Base-by-base conservation (phyloP, 495 filamentous ascomycete species). In the Darksidea phi region DNA sequence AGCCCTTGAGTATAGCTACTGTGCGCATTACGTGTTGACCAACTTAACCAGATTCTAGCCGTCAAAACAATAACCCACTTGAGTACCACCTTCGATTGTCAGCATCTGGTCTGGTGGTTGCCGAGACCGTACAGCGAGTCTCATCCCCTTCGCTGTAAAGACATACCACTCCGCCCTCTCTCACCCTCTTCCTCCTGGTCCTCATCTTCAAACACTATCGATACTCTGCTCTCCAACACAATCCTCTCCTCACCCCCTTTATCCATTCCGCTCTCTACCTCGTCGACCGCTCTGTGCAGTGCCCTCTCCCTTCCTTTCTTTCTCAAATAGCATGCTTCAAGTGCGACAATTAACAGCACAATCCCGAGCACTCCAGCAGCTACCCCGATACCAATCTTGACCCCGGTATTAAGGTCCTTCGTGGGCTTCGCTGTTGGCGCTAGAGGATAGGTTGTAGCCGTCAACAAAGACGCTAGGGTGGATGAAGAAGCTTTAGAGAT, bases 181-280 rank as follows among this genome's bases (percentile, higher is more conserved):
- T 43, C 55, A 4, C 36, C 26, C 5, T 58, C 55, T 5, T 48
- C 46, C n/a, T 5, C 20, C 26, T 52, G 20, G 8, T 36, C 49
- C 49, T 54, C 51, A 23, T 43, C 32, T 10, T 26, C 55, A 18
- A 34, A 48, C 12, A 58, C 45, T 5, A 58, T 48, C 2, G 42
- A 47, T 11, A 58, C 55, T 25, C 55, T 37, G 46, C 55, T 58
- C 55, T 58, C 55, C 26, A 58, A 43, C 2, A 58, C 42, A 2
- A 58, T 41, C 13, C 43, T 25, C 21, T 58, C 55, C 38, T 37
- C 12, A 28, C 43, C 48, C 38, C 48, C 45, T 28, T 49, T 58
- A 15, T 15, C 17, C 8, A 28, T 58, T 6, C 28, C 45, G 18
- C 26, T 23, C 24, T 58, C 55, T 5, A 58, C 55, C 26, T 58